Evolutionary conservation across 108 stramenopile genomes (phyloP).

Genomic region (Nitzschia inconspicua): DNA sequence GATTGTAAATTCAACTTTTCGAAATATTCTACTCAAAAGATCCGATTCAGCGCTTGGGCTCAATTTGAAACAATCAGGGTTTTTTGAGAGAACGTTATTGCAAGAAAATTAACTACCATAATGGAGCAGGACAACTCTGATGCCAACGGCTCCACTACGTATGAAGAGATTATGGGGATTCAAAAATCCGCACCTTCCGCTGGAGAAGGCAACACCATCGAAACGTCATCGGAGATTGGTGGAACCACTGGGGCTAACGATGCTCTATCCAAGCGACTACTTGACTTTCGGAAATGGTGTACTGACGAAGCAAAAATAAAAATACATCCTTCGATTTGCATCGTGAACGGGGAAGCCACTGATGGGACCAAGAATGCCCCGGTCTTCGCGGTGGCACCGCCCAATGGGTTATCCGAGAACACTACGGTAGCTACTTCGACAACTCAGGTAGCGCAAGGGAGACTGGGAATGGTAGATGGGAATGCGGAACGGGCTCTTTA

Average conservation of each 20-base stretch:
- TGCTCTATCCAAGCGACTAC: slow-evolving; percentile 59
- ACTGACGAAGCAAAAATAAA: slow-evolving; percentile 55
- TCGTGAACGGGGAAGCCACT: slow-evolving; percentile 87
- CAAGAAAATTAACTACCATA: too few relatives aligned
- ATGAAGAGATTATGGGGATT: slow-evolving; percentile 50
- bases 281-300: slow-evolving; percentile 75
- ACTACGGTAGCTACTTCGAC: slow-evolving; percentile 12
- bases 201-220: too few relatives aligned
- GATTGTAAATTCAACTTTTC: too few relatives aligned
- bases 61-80: too few relatives aligned
- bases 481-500: slow-evolving; percentile 65
- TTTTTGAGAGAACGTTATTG: too few relatives aligned
- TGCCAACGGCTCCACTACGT: slow-evolving; percentile 7
- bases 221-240: slow-evolving; percentile 3
- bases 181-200: slow-evolving; percentile 14
- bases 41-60: too few relatives aligned
- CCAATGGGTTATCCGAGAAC: slow-evolving; percentile 9
- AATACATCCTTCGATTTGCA: slow-evolving; percentile 69
- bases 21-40: too few relatives aligned
- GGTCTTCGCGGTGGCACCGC: slow-evolving; percentile 56
- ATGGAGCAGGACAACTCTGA: background rate
- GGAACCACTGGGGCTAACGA: slow-evolving; percentile 39
- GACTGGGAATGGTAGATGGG: slow-evolving; percentile 73
- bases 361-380: slow-evolving; percentile 87
- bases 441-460: slow-evolving; percentile 21